phyloP scores from a whole-genome alignment of 768 basidiomycete genomes.

The Podaxis mareebaensis region DNA sequence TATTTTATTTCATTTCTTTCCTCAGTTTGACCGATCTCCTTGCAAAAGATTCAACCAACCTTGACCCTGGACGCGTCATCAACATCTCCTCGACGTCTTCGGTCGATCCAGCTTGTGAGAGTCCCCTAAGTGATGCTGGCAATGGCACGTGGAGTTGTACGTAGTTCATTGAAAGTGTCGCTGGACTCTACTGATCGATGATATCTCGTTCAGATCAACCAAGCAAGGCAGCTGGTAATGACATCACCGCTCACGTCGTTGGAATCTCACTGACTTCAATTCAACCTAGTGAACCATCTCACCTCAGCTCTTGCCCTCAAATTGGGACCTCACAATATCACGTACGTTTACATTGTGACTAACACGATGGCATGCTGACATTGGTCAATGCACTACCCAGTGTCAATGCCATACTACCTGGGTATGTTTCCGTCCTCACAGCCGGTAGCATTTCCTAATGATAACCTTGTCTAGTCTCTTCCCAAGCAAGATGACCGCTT shows the following conservation, averaged over 20 bases:
- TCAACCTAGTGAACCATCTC: constrained; percentile 67
- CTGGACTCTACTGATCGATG: neutral
- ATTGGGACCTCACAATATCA: constrained; percentile 58
- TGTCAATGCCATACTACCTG: constrained; percentile 84
- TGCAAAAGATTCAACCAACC: constrained; percentile 59
- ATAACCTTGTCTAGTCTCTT: constrained; percentile 43
- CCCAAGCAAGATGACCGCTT: constrained; percentile 86
- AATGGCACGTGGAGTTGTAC: constrained; percentile 79
- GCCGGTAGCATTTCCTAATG: neutral
- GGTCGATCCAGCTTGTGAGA: constrained; percentile 52
- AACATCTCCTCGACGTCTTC: constrained; percentile 79
- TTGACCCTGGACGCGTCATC: constrained; percentile 74
- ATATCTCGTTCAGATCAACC: constrained; percentile 56
- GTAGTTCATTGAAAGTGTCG: constrained; percentile 27
- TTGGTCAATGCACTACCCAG: constrained; percentile 32
- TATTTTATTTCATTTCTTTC: neutral
- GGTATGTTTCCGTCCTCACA: constrained; percentile 38
- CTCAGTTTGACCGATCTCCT: constrained; percentile 58
- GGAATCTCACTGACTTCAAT: neutral
- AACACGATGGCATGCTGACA: neutral
- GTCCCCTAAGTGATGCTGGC: constrained; percentile 50
- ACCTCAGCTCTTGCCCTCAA: constrained; percentile 72
- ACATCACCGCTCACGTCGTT: neutral
- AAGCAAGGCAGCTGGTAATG: constrained; percentile 76
- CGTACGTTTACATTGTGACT: constrained; percentile 44